These are phyloP conservation scores for Ophiostoma ips DNA, from an alignment of 2,329 filamentous ascomycete genomes.

Conservation along the genomic window DNA sequence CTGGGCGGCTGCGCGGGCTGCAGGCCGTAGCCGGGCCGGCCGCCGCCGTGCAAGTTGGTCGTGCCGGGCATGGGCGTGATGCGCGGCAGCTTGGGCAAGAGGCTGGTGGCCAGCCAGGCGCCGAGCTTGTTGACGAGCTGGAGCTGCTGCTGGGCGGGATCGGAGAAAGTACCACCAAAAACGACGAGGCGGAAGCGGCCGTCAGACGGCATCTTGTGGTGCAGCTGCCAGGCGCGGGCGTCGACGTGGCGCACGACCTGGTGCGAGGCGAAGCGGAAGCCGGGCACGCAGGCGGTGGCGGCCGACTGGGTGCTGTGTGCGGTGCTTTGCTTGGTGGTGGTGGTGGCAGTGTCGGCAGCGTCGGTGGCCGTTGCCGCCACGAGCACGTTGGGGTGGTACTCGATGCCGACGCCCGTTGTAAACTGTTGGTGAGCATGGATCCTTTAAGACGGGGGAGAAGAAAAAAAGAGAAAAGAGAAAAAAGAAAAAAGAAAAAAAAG, in stretches of 20 bases:
- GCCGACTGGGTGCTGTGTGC: slow-evolving; percentile 23
- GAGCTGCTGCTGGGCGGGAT: background rate
- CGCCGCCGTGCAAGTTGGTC: slow-evolving; percentile 13
- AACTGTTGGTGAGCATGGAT: slow-evolving; percentile 1
- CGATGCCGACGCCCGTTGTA: slow-evolving; percentile 6
- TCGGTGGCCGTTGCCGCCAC: background rate
- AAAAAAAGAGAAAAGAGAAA: no score
- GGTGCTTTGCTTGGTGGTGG: slow-evolving; percentile 3
- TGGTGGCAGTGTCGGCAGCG: background rate
- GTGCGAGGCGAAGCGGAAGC: slow-evolving; percentile 44
- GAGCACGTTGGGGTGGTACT: slow-evolving; percentile 7
- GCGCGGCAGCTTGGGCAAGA: slow-evolving; percentile 22
- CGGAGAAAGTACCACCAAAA: slow-evolving; percentile 31
- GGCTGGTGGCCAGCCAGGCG: slow-evolving; percentile 24
- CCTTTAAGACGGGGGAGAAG: no score
- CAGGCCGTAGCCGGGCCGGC: slow-evolving; percentile 1
- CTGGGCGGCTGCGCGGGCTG: background rate
- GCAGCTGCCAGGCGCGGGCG: slow-evolving; percentile 41
- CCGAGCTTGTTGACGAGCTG: slow-evolving; percentile 31
- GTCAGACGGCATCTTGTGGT: slow-evolving; percentile 39
- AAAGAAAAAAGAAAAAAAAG: no score
- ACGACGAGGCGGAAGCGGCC: slow-evolving; percentile 46
- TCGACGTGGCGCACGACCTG: slow-evolving; percentile 48
- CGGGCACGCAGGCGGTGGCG: slow-evolving; percentile 31
- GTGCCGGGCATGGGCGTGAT: slow-evolving; percentile 21